These are phyloP conservation scores for Vitis vinifera DNA, from an alignment of 164 flowering plant species.

Conservation along the genomic window DNA sequence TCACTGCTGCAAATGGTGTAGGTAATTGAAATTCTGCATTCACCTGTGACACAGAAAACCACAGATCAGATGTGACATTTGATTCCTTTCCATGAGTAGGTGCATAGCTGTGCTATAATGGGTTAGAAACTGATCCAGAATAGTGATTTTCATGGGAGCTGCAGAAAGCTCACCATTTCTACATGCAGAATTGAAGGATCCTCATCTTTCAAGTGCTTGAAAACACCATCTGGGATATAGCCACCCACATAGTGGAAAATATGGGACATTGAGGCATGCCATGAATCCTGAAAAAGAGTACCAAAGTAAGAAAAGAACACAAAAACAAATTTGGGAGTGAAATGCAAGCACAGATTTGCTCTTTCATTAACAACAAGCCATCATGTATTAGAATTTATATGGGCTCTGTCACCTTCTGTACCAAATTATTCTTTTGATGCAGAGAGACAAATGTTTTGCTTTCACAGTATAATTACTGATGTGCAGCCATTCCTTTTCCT, in stretches of 20 bases:
- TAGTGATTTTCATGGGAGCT: not conserved
- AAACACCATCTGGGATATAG: not conserved
- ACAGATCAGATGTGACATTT: not conserved
- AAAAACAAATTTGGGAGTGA: not conserved
- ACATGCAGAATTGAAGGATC: not conserved
- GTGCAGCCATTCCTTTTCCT: not conserved
- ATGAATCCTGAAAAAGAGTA: constrained; percentile 5
- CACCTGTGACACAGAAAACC: constrained; percentile 1
- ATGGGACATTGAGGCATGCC: constrained; percentile 5
- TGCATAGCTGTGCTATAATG: not conserved
- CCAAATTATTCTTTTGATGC: too few relatives aligned
- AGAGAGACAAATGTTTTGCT: too few relatives aligned
- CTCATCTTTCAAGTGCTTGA: not conserved
- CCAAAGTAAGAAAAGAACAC: not conserved
- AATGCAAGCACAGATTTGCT: not conserved
- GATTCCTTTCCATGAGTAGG: not conserved
- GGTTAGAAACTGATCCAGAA: not conserved
- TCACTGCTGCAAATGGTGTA: not conserved
- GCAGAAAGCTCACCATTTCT: not conserved
- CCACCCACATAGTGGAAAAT: not conserved
- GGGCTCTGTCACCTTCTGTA: too few relatives aligned
- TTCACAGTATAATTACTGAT: not conserved
- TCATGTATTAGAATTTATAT: too few relatives aligned
- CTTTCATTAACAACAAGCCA: not conserved
- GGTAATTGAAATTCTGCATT: constrained; percentile 8